Conservation (phyloP, 371 early-diverging fungal genomes). For the Apophysomyces variabilis region DNA sequence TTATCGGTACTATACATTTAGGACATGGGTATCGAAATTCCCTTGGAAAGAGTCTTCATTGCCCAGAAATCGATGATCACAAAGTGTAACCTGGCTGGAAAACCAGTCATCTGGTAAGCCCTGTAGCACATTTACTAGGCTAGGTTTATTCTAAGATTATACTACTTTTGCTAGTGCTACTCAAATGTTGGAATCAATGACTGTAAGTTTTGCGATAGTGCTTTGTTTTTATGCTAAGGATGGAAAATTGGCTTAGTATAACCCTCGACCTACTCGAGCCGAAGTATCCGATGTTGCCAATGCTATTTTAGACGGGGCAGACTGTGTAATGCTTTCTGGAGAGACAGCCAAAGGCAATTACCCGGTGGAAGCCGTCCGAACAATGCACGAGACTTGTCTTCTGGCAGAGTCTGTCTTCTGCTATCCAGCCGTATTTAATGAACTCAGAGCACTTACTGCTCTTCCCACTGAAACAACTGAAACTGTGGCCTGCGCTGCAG, state of each 20-base stretch:
- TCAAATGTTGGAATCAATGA: slow-evolving; percentile 99
- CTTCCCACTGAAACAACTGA: slow-evolving; percentile 87
- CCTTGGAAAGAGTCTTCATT: slow-evolving; percentile 88
- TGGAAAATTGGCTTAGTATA: slow-evolving; percentile 52
- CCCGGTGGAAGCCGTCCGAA: slow-evolving; percentile 75
- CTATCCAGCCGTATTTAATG: slow-evolving; percentile 81
- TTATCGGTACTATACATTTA: slow-evolving; percentile 11
- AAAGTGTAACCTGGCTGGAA: slow-evolving; percentile 92
- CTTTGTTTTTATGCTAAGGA: slow-evolving; percentile 3
- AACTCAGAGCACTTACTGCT: slow-evolving; percentile 77
- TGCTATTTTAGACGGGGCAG: slow-evolving; percentile 96
- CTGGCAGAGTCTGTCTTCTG: slow-evolving; percentile 80
- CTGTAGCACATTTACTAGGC: no score
- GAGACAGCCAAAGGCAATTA: slow-evolving; percentile 97
- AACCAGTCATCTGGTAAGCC: slow-evolving; percentile 89
- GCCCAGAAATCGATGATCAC: slow-evolving; percentile 98
- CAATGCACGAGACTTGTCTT: slow-evolving; percentile 78
- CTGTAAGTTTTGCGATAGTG: slow-evolving; percentile 40
- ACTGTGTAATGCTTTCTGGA: slow-evolving; percentile 98
- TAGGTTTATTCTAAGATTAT: no score
- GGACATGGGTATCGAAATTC: slow-evolving; percentile 98
- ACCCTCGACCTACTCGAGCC: slow-evolving; percentile 97
- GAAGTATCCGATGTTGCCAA: slow-evolving; percentile 99
- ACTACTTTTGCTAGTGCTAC: slow-evolving; percentile 71
- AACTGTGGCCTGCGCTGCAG: slow-evolving; percentile 94